Evolutionary conservation across 495 filamentous ascomycete genomes (phyloP).

Genomic region (Penicillium argentinense): DNA sequence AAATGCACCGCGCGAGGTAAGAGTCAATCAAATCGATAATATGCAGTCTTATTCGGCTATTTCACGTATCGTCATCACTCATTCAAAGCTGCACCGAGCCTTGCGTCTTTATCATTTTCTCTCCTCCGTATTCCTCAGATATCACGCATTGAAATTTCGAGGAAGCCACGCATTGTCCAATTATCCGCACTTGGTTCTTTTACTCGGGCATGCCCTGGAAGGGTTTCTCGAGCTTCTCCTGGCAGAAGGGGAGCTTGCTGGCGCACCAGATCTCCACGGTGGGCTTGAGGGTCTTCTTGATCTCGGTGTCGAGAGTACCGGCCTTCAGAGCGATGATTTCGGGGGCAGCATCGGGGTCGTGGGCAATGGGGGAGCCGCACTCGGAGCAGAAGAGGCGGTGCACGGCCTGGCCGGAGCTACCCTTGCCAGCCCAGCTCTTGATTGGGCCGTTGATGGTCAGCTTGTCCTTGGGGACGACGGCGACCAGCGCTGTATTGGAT

Average conservation of each 20-base stretch:
- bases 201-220: slow-evolving; percentile 63
- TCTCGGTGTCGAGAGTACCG: slow-evolving; percentile 58
- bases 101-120: too few relatives aligned
- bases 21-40: not conserved
- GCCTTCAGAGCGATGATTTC: slow-evolving; percentile 70
- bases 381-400: slow-evolving; percentile 68
- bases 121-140: too few relatives aligned
- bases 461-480: slow-evolving; percentile 62
- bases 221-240: slow-evolving; percentile 59
- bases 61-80: slow-evolving; percentile 13
- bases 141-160: too few relatives aligned
- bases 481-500: slow-evolving; percentile 54
- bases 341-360: slow-evolving; percentile 66
- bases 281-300: slow-evolving; percentile 68
- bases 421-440: slow-evolving; percentile 60
- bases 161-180: too few relatives aligned
- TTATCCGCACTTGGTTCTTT: slow-evolving; percentile 7
- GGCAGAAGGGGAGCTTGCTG: slow-evolving; percentile 67
- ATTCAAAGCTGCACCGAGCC: too few relatives aligned
- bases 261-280: slow-evolving; percentile 69
- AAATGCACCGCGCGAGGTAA: too few relatives aligned
- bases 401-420: slow-evolving; percentile 56
- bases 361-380: slow-evolving; percentile 68
- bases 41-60: not conserved
- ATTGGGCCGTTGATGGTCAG: slow-evolving; percentile 59